A percentile compares a stretch with the other conserved stretches of the same genome.
phyloP scores from a whole-genome alignment of 805 yeast genomes.

The Kregervanrija pseudodelftensis region DNA sequence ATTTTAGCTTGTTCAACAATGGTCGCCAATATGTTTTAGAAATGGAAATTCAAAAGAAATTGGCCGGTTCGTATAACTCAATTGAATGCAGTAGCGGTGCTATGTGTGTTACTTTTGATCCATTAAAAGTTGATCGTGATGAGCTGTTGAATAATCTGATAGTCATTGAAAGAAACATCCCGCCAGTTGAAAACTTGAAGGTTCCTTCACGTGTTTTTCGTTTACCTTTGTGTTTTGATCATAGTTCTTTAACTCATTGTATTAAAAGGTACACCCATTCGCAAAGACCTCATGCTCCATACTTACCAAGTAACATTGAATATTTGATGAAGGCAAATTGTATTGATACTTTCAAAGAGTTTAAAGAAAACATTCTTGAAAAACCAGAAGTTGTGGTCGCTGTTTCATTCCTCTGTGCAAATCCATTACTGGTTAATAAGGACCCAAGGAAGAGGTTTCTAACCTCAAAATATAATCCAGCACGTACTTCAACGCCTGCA shows the following conservation, averaged over 20 bases:
- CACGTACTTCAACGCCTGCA: conserved; percentile 27
- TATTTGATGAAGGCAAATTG: conserved; percentile 24
- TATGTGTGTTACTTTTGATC: conserved; percentile 19
- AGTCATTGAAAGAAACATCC: conserved; percentile 16
- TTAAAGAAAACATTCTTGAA: conserved; percentile 17
- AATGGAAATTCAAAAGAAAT: conserved; percentile 5
- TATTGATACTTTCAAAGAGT: conserved; percentile 18
- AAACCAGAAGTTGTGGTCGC: conserved; percentile 24
- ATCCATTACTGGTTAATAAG: conserved; percentile 22
- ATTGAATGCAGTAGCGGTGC: conserved; percentile 22
- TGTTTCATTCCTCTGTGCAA: conserved; percentile 26
- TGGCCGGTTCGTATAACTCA: conserved; percentile 10
- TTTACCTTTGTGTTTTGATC: conserved; percentile 23
- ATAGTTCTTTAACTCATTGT: conserved; percentile 18
- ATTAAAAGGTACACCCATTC: conserved; percentile 23
- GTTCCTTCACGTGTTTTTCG: conserved; percentile 21
- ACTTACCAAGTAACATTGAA: conserved; percentile 22
- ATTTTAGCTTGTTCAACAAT: conserved; percentile 25
- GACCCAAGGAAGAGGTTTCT: conserved; percentile 27
- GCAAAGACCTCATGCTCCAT: conserved; percentile 27
- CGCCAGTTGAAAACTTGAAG: conserved; percentile 21
- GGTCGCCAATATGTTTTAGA: conserved; percentile 27
- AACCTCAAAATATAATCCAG: conserved; percentile 25
- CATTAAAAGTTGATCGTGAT: conserved; percentile 11
- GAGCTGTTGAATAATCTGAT: conserved; percentile 12